Evolutionary conservation across 306 rosid species (phyloP).

Genomic region (Neltuma alba): DNA sequence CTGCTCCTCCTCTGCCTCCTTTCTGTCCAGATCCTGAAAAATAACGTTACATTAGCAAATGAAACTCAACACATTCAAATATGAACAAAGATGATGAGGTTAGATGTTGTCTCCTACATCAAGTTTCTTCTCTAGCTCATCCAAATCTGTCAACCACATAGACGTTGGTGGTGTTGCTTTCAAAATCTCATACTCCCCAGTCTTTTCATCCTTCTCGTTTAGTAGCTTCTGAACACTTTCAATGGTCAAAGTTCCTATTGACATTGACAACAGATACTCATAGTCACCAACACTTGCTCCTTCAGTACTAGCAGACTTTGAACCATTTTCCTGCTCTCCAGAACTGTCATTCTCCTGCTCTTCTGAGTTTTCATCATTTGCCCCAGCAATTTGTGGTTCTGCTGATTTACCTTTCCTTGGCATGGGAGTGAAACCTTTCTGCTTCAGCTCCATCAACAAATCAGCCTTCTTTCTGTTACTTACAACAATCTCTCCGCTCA

Average conservation of each 20-base stretch:
- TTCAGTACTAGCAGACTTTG: slow-evolving; percentile 34
- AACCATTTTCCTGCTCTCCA: slow-evolving; percentile 51
- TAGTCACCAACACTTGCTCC: slow-evolving; percentile 65
- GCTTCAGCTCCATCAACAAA: slow-evolving; percentile 71
- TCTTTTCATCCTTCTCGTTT: slow-evolving; percentile 62
- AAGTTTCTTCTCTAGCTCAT: slow-evolving; percentile 66
- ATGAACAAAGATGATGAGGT: not conserved
- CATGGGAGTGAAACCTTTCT: slow-evolving; percentile 90
- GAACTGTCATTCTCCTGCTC: slow-evolving; percentile 61
- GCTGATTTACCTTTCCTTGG: slow-evolving; percentile 72
- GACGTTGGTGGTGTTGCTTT: slow-evolving; percentile 64
- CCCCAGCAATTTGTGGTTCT: slow-evolving; percentile 95
- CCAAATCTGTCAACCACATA: slow-evolving; percentile 84
- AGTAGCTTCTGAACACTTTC: slow-evolving; percentile 79
- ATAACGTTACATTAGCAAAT: not conserved
- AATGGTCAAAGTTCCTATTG: slow-evolving; percentile 79
- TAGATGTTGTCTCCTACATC: slow-evolving; percentile 50
- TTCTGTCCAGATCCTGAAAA: slow-evolving; percentile 70
- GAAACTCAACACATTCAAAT: not conserved
- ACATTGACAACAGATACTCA: slow-evolving; percentile 71
- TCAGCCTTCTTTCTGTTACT: slow-evolving; percentile 81
- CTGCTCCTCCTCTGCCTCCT: slow-evolving; percentile 65
- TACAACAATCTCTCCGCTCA: slow-evolving; percentile 80
- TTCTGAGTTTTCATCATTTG: slow-evolving; percentile 61
- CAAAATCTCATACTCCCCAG: slow-evolving; percentile 60